These are phyloP conservation scores for Eimeria necatrix DNA, from an alignment of 169 alveolate species.

Conservation along the genomic window DNA sequence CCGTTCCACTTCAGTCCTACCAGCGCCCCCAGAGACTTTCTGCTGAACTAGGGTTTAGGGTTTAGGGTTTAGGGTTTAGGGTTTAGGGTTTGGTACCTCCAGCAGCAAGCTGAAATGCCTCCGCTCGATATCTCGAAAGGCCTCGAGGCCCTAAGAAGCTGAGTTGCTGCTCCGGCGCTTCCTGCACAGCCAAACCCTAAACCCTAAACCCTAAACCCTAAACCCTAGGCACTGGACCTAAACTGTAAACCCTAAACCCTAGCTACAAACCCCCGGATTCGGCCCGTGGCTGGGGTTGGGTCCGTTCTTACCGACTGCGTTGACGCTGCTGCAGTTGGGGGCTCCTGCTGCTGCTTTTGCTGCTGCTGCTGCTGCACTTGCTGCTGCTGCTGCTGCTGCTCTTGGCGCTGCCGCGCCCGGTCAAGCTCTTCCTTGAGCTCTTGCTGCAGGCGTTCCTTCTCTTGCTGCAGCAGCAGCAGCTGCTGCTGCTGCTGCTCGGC, in stretches of 20 bases:
- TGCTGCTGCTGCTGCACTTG: background rate
- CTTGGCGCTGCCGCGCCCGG: background rate
- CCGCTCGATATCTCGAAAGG: constrained; percentile 38
- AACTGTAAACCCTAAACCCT: constrained; percentile 51
- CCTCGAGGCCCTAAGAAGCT: background rate
- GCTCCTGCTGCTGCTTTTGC: background rate
- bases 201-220: constrained; percentile 59
- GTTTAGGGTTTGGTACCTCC: constrained; percentile 35
- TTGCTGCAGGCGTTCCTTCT: background rate
- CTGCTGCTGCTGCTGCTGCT: background rate
- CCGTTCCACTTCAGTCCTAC: background rate
- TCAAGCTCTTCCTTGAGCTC: background rate
- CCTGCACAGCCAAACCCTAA: background rate
- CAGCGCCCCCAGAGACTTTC: background rate
- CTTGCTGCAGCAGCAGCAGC: constrained; percentile 21
- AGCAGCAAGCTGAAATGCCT: constrained; percentile 18
- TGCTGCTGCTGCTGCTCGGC: background rate
- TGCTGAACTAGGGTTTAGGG: background rate
- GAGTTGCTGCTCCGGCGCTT: constrained; percentile 7
- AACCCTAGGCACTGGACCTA: background rate
- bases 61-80: constrained; percentile 48
- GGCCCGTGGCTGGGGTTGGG: background rate
- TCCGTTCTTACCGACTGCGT: background rate
- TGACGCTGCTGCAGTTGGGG: background rate
- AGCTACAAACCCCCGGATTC: background rate